Base-by-base conservation (phyloP, 148 eudicot genomes). In the Linanthus parryae region DNA sequence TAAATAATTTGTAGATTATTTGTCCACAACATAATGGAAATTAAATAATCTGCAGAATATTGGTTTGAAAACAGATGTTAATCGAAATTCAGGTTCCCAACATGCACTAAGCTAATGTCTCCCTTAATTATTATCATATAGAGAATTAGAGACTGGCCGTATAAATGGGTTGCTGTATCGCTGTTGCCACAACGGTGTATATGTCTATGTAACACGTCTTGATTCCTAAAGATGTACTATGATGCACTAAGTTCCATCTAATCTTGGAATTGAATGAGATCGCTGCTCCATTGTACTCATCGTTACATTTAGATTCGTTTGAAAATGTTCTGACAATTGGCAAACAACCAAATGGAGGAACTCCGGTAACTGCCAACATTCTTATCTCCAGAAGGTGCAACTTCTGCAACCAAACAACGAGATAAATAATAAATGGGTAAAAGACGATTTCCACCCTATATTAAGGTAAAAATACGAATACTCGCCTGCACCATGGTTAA, bases 271-370 rank as follows among this genome's bases (percentile, higher is more conserved):
- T 79, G 59, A 67, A 73, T 8, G 73, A 58, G 31, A 52, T 19
- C 0, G 84, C 77, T 22, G 73, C 75, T 56, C 49, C 22, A 58
- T 79, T 75, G 27, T 41, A 56, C 5, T n/a, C 38, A 8, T 31
- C 52, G 14, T 68, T 75, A 28, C 84, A 79, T 37, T 55, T 54
- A 12, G 67, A 26, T 8, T 41, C 58, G 2, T 48, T 58, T 43
- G 64, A 51, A 1, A 79, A n/a, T 9, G 69, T 48, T 57, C 57
- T 56, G 5, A 75, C 58, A 7, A 80, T 40, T 2, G 85, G 85
- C 36, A 66, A 36, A 51, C 85, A 80, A 2, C 85, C 85, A 9
- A 80, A 55, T 10, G 81, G 72, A 13, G 75, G 70, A 3, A 75
- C 69, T 9, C 85, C 81, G 7, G 70, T 73, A 8, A 80, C 72